Conservation (phyloP, 176 grass and related monocot species). For the Tuctoria greenei region DNA sequence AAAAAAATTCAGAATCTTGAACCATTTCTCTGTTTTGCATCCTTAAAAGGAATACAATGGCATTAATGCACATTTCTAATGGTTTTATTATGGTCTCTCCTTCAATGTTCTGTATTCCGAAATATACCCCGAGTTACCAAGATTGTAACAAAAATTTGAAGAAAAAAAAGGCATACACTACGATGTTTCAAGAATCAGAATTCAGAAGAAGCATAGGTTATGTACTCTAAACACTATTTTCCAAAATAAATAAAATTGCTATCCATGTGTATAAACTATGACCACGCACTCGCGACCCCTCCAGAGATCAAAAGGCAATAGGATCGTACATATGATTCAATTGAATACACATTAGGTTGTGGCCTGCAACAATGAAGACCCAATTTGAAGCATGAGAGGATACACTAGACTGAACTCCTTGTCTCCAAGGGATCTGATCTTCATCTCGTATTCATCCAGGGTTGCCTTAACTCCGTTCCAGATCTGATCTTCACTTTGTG, state of each 20-base stretch:
- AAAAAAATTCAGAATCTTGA: neutral
- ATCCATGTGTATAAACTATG: slow-evolving; percentile 44
- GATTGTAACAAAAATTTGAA: neutral
- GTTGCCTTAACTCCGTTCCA: slow-evolving; percentile 96
- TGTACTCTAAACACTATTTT: slow-evolving; percentile 26
- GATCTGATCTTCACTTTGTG: slow-evolving; percentile 84
- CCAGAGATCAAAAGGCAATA: slow-evolving; percentile 36
- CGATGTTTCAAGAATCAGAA: slow-evolving; percentile 1
- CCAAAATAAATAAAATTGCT: slow-evolving; percentile 35
- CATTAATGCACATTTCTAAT: neutral
- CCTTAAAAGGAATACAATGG: neutral
- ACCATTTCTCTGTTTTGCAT: neutral
- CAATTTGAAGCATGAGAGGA: slow-evolving; percentile 84
- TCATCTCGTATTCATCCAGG: slow-evolving; percentile 81
- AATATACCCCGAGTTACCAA: neutral
- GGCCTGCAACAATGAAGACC: slow-evolving; percentile 52
- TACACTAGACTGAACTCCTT: slow-evolving; percentile 91
- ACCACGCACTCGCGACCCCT: neutral
- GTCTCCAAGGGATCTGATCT: slow-evolving; percentile 61
- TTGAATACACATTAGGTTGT: neutral
- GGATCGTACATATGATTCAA: slow-evolving; percentile 36
- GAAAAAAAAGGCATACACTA: neutral
- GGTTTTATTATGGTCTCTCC: neutral
- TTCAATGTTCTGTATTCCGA: neutral
- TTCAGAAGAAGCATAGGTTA: slow-evolving; percentile 3